These are phyloP conservation scores for Tripterygium wilfordii DNA, from an alignment of 177 flowering plant genomes.

Conservation along the genomic window DNA sequence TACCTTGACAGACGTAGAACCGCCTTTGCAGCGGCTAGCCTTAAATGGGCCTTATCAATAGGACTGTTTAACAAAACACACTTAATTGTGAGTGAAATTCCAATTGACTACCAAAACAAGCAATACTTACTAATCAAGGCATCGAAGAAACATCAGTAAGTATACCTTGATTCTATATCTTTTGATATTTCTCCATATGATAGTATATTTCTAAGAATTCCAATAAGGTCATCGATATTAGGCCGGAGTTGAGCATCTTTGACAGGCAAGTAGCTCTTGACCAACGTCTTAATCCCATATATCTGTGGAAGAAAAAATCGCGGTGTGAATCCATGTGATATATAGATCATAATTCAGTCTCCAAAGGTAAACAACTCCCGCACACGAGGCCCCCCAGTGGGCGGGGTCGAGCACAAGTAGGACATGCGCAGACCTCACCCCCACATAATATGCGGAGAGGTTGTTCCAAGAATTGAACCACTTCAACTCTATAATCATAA, in stretches of 20 bases:
- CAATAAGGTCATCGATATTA: conserved; percentile 63
- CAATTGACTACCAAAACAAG: conserved; percentile 4
- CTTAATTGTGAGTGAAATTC: neutral
- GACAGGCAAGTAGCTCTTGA: conserved; percentile 90
- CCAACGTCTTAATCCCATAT: conserved; percentile 78
- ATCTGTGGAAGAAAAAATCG: conserved; percentile 57
- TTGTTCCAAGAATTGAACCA: too few species aligned
- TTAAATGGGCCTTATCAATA: conserved; percentile 84
- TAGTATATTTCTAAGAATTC: conserved; percentile 59
- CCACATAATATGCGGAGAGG: too few species aligned
- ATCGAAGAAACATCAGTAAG: neutral
- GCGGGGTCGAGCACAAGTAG: too few species aligned
- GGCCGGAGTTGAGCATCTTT: conserved; percentile 87
- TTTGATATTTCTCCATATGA: conserved; percentile 71
- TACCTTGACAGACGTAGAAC: conserved; percentile 75
- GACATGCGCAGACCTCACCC: too few species aligned
- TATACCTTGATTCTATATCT: conserved; percentile 74
- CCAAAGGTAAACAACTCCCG: too few species aligned
- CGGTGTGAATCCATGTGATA: too few species aligned
- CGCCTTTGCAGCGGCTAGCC: conserved; percentile 88
- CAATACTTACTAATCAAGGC: neutral
- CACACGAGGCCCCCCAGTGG: too few species aligned
- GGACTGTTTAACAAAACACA: conserved; percentile 42
- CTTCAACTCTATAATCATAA: too few species aligned
- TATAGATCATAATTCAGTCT: too few species aligned